phyloP scores from a whole-genome alignment of 192 early-diverging fungal species.

The Umbelopsis sp. region DNA sequence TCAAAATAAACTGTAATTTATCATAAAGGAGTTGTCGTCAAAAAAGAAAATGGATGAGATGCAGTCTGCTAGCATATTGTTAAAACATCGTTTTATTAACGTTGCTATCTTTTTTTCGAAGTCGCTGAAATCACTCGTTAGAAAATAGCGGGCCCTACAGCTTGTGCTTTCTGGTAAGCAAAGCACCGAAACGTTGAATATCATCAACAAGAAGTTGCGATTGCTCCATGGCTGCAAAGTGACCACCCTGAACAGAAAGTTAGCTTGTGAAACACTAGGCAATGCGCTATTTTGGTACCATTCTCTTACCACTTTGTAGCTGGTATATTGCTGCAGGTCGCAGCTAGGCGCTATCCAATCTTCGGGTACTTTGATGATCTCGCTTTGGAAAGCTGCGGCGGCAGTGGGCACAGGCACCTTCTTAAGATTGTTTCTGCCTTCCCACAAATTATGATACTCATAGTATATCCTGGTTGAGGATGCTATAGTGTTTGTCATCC shows the following conservation, averaged over 20 bases:
- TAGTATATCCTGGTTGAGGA: conserved; percentile 61
- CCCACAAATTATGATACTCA: conserved; percentile 40
- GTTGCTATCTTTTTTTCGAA: too few species aligned
- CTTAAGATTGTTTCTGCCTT: background rate
- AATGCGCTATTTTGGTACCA: background rate
- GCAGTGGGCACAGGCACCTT: conserved; percentile 12
- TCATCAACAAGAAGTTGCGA: conserved; percentile 54
- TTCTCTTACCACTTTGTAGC: conserved; percentile 14
- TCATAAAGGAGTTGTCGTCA: too few species aligned
- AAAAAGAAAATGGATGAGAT: too few species aligned
- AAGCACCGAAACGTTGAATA: conserved; percentile 32
- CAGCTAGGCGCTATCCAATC: background rate
- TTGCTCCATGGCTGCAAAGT: conserved; percentile 65
- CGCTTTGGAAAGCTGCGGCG: conserved; percentile 5
- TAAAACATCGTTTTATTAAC: too few species aligned
- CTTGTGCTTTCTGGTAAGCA: background rate
- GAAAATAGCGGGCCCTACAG: background rate
- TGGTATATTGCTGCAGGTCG: background rate
- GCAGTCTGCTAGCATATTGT: too few species aligned
- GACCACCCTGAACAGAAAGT: conserved; percentile 48
- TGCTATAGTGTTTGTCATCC: conserved; percentile 56
- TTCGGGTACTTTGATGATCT: background rate
- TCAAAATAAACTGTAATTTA: background rate
- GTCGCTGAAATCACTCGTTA: too few species aligned
- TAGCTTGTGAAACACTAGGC: background rate